Base-by-base conservation (phyloP, 108 stramenopile species). In the Pseudonitzschia pungens region DNA sequence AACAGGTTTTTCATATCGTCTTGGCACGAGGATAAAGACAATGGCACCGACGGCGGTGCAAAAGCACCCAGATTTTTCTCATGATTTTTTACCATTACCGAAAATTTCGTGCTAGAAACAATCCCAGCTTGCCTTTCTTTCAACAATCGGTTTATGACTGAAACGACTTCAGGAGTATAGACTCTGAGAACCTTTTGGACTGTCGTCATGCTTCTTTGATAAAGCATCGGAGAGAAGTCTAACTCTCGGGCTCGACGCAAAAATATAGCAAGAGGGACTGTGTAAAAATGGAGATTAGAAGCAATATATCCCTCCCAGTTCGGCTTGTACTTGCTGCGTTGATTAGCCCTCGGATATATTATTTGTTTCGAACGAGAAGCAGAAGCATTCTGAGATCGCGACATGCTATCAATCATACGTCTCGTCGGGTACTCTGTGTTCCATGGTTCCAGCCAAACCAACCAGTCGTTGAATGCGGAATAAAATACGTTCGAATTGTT, bases 381-480 rank as follows among this genome's bases (percentile, higher is more conserved):
- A 6, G 41, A 15, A 36, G 22, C n/a, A 41, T 20, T 41, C 24
- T 70, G 68, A 42, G 28, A 54, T 29, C 43, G 51, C 28, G 55
- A 60, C 77, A 73, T 10, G 71, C 52, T 36, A 65, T 40, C 27
- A 24, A 62, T 33, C 11, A n/a, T 62, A 62, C 60, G 60, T 40
- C 36, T 63, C 63, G 32, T 32, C 16, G 66, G 66, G 55, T 73
- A 68, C 50, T 64, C 48, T 2, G 75, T 76, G 58, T 93, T 92
- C 94, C 94, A 95, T 22, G 94, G 94, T 60, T 95, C 94, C 65
- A 95, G 50, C 90, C 90, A 95, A 10, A 89, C 45, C 18, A 95
- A 66, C 92, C 92, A 95, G 50, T 84, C 77, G 73, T 92, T 86
- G 74, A 95, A 68, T 2, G 89, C 94, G 31, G 79, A 55, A 51